Evolutionary conservation across 805 yeast species (phyloP).

Genomic region (Candida hispaniensis): DNA sequence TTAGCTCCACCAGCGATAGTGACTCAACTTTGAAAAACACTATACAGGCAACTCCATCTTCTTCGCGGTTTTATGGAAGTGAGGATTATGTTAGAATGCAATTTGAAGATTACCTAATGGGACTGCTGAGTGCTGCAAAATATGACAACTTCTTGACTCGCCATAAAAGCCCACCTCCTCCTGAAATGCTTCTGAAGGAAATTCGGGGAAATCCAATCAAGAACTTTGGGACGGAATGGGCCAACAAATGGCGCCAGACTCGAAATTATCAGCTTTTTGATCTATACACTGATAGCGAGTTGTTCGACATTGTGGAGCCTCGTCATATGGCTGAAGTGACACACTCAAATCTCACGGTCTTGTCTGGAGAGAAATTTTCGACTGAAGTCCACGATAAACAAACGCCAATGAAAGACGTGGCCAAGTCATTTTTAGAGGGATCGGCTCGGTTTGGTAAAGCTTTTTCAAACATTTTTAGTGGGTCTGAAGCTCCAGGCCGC

Average conservation of each 20-base stretch:
- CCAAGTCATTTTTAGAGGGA: no score
- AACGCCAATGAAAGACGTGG: no score
- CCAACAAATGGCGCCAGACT: slow-evolving; percentile 44
- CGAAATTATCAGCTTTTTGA: slow-evolving; percentile 47
- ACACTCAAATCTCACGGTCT: no score
- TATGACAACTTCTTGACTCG: slow-evolving; percentile 45
- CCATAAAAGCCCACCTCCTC: slow-evolving; percentile 32
- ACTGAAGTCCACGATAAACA: no score
- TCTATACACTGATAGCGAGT: slow-evolving; percentile 51
- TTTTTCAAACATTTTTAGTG: no score
- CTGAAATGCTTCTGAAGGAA: slow-evolving; percentile 26
- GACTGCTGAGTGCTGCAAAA: slow-evolving; percentile 62
- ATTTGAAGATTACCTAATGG: slow-evolving; percentile 82
- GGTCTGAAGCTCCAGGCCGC: no score
- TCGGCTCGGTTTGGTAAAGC: no score
- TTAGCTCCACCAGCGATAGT: slow-evolving; percentile 33
- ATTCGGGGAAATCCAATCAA: slow-evolving; percentile 31
- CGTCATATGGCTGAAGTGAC: slow-evolving; percentile 28
- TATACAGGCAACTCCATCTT: no score
- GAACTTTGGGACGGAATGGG: slow-evolving; percentile 38
- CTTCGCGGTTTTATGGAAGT: slow-evolving; percentile 45
- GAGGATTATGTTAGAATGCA: slow-evolving; percentile 83
- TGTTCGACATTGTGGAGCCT: slow-evolving; percentile 52
- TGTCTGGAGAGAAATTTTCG: no score
- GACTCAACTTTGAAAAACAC: slow-evolving; percentile 24